Evolutionary conservation across 129 eudicot genomes (phyloP).

Genomic region (Flaveria sonorensis): DNA sequence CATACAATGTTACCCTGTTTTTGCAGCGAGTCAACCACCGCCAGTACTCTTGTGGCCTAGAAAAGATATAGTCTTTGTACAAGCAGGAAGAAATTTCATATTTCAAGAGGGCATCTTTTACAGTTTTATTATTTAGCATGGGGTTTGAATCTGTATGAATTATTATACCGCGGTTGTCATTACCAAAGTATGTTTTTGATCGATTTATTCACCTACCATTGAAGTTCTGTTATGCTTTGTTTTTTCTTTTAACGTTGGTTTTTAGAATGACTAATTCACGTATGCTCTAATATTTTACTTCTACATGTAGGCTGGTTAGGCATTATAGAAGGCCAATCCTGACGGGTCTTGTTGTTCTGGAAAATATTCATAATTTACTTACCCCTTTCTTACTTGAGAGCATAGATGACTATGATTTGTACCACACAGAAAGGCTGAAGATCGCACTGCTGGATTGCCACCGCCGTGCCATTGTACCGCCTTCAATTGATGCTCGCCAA

Average conservation of each 20-base stretch:
- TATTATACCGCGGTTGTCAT: not conserved
- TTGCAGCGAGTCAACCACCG: slow-evolving; percentile 56
- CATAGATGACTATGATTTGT: no score
- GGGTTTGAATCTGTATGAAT: slow-evolving; percentile 11
- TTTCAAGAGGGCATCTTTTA: slow-evolving; percentile 1
- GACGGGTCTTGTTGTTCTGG: no score
- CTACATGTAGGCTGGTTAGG: no score
- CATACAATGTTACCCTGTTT: not conserved
- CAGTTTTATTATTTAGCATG: slow-evolving; percentile 9
- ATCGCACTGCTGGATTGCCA: no score
- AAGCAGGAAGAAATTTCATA: slow-evolving; percentile 20
- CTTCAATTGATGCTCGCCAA: no score
- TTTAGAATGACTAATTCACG: no score
- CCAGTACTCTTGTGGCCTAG: slow-evolving; percentile 61
- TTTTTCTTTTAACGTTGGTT: not conserved
- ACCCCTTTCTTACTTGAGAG: no score
- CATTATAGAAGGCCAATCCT: no score
- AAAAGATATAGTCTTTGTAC: slow-evolving; percentile 20
- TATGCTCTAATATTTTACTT: no score
- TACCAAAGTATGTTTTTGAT: slow-evolving; percentile 11
- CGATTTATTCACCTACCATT: not conserved
- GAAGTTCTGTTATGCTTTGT: not conserved
- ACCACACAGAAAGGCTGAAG: no score
- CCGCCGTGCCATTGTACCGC: no score
- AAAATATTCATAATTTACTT: no score